These are phyloP conservation scores for Iberis amara DNA, from an alignment of 441 rosid genomes.

Conservation along the genomic window DNA sequence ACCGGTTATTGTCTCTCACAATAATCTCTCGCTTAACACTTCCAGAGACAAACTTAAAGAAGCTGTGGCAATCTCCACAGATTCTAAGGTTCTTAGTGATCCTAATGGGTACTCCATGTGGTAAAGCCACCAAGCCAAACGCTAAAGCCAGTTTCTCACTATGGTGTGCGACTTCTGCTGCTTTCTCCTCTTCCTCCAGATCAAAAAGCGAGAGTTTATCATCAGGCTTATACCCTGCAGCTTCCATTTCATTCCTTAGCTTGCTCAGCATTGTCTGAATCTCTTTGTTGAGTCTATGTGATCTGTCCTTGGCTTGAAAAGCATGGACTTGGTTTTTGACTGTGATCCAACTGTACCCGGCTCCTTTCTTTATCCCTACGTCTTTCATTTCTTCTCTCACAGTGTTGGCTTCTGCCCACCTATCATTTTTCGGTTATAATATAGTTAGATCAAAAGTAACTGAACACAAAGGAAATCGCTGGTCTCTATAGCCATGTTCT, in stretches of 20 bases:
- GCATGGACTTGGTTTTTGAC: slow-evolving; percentile 58
- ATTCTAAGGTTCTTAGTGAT: slow-evolving; percentile 85
- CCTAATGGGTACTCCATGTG: slow-evolving; percentile 58
- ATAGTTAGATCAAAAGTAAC: neutral
- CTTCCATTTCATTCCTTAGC: slow-evolving; percentile 54
- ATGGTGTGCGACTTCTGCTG: slow-evolving; percentile 64
- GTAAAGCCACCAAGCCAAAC: slow-evolving; percentile 62
- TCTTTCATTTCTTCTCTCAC: slow-evolving; percentile 70
- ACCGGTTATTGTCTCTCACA: slow-evolving; percentile 78
- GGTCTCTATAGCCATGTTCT: neutral
- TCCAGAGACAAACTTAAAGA: slow-evolving; percentile 64
- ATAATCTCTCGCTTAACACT: slow-evolving; percentile 56
- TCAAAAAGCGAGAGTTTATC: slow-evolving; percentile 58
- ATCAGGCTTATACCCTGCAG: slow-evolving; percentile 63
- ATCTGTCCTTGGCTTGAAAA: slow-evolving; percentile 83
- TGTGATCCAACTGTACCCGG: slow-evolving; percentile 83
- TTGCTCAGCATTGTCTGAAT: slow-evolving; percentile 51
- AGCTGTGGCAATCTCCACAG: slow-evolving; percentile 82
- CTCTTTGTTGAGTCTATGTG: slow-evolving; percentile 57
- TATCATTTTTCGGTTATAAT: slow-evolving; percentile 9
- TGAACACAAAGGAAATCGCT: neutral
- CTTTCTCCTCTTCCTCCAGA: slow-evolving; percentile 84
- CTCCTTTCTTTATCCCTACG: slow-evolving; percentile 68
- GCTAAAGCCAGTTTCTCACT: slow-evolving; percentile 89
- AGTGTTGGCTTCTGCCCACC: slow-evolving; percentile 80